Percentiles rank a stretch among this genome's conserved stretches.
Conservation (phyloP, 2,329 filamentous ascomycete species). For the Diaporthe capsici region DNA sequence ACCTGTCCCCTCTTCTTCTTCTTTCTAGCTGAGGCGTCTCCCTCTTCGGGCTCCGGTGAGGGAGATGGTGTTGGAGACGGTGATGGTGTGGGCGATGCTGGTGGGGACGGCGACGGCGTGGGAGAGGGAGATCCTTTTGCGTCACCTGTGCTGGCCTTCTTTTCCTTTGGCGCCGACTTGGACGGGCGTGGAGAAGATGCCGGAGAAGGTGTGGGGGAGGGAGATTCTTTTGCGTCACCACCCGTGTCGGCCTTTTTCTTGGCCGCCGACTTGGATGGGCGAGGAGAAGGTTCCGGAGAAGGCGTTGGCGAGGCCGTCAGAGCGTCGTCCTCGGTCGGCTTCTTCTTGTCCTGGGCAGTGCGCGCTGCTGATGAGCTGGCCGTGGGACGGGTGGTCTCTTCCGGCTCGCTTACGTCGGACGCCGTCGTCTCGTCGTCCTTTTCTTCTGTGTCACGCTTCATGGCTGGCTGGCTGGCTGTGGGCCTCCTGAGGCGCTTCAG, state of each 20-base stretch:
- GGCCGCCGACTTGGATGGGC: neutral
- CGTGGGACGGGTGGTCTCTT: conserved; percentile 33
- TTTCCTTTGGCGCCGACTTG: neutral
- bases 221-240: neutral
- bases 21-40: neutral
- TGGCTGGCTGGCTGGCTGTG: conserved; percentile 1
- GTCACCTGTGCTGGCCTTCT: neutral
- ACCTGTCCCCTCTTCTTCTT: conserved; percentile 30
- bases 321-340: neutral
- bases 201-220: neutral
- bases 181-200: neutral
- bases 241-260: no score
- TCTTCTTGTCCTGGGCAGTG: neutral
- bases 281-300: neutral
- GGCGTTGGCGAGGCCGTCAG: conserved; percentile 23
- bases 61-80: conserved; percentile 36
- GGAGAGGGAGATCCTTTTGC: neutral
- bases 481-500: neutral
- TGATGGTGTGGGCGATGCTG: conserved; percentile 23
- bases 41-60: conserved; percentile 11
- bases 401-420: conserved; percentile 34
- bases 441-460: conserved; percentile 31
- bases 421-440: conserved; percentile 27
- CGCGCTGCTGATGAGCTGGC: conserved; percentile 29
- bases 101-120: conserved; percentile 1